A percentile compares a stretch with the other conserved stretches of the same genome.
Evolutionary conservation across 1,284 basidiomycete species (phyloP).

Genomic region (Irpex lacteus): DNA sequence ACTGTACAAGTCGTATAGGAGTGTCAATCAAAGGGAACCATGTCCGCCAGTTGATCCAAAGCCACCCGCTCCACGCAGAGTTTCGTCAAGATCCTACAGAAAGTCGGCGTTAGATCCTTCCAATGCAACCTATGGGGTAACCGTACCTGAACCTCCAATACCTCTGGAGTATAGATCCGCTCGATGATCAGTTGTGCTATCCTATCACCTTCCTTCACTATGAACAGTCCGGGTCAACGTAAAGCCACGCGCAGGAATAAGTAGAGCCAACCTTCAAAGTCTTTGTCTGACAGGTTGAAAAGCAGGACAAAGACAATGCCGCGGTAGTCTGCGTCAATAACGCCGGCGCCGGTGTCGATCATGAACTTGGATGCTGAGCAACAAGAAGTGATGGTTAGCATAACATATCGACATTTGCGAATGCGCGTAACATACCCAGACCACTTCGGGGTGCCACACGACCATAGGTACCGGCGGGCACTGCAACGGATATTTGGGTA

Average conservation of each 20-base stretch:
- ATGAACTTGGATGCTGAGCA: slow-evolving; percentile 87
- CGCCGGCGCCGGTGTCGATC: slow-evolving; percentile 96
- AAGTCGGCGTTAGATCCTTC: slow-evolving; percentile 9
- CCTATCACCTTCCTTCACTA: slow-evolving; percentile 90
- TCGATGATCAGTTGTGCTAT: slow-evolving; percentile 95
- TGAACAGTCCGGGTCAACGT: not conserved
- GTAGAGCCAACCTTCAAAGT: slow-evolving; percentile 74
- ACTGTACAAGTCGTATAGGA: not conserved
- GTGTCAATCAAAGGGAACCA: slow-evolving; percentile 33
- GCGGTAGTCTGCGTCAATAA: slow-evolving; percentile 95
- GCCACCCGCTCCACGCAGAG: slow-evolving; percentile 81
- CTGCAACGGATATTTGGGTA: slow-evolving; percentile 89
- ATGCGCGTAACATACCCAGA: slow-evolving; percentile 59
- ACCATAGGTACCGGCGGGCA: slow-evolving; percentile 92
- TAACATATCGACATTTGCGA: not conserved
- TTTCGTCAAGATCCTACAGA: slow-evolving; percentile 75
- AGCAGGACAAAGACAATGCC: slow-evolving; percentile 92
- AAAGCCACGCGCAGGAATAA: not conserved
- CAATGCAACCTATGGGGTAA: not conserved
- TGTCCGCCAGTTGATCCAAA: slow-evolving; percentile 96
- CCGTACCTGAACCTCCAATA: slow-evolving; percentile 81
- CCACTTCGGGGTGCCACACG: slow-evolving; percentile 94
- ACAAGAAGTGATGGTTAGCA: not conserved
- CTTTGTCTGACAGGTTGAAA: slow-evolving; percentile 88
- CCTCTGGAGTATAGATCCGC: slow-evolving; percentile 82